Evolutionary conservation across 306 rosid species (phyloP), one percentile per base, ranked within the genome.

Genomic region (Casuarina equisetifolia): DNA sequence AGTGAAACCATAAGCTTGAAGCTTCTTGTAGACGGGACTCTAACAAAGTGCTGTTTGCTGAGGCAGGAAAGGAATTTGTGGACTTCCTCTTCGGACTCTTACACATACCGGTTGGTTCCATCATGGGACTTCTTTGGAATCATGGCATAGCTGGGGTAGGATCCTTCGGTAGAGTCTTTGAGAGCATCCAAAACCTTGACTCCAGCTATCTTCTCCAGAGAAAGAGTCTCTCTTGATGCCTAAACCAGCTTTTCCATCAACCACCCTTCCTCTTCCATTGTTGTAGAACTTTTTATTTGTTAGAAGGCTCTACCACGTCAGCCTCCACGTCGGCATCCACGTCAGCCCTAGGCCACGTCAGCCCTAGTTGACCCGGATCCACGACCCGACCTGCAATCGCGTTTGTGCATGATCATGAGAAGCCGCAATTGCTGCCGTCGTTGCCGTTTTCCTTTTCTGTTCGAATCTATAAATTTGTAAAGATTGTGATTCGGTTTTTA

Each of bases 111-210:
- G 8, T 62, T 38, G 69, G 69, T 36, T 62, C 69, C 69, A 36
- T 36, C 5, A 62, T 62, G 44, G 69, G 45, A 1, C 19, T 62
- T 62, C 20, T 62, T 62, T 38, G 20, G 69, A 38, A 5, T 36
- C 8, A 62, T 5, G 69, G 44, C 10, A 38, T 5, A 2, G 45
- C 45, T 36, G 45, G 45, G 45, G 13, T 19, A 10, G 69, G 19
- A 39, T 62, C 45, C 13, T 8, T 13, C 44, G 15, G 19, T 13
- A 35, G 42, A 36, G 44, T 62, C 44, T 13, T 11, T 62, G 69
- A 62, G n/a, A 62, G 69, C 36, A 32, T 62, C 69, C 69, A 62
- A 62, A 61, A 62, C 69, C 69, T 36, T 62, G 68, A 61, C 5
- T 5, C 43, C 7, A 11, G 5, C 44, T 38, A 9, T 36, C 69